These are phyloP conservation scores for Podospora appendiculata DNA, from an alignment of 495 filamentous ascomycete species.

Conservation along the genomic window DNA sequence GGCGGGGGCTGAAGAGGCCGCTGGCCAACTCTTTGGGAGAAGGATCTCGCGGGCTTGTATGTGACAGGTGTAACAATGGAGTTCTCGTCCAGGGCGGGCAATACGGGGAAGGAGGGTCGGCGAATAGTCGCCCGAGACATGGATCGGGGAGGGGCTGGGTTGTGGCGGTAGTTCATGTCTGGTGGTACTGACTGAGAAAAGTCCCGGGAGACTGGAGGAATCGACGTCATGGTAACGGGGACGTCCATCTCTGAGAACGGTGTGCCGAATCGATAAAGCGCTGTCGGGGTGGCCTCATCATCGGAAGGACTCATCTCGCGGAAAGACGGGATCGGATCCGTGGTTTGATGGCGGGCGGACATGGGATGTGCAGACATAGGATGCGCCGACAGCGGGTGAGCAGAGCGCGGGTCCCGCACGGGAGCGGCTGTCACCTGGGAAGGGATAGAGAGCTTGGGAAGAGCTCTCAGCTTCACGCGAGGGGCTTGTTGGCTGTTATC, in stretches of 20 bases:
- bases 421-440: constrained; percentile 7
- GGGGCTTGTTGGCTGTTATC: constrained; percentile 14
- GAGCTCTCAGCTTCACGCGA: constrained; percentile 42
- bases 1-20: constrained; percentile 36
- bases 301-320: constrained; percentile 45
- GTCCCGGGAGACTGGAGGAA: constrained; percentile 63
- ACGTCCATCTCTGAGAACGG: constrained; percentile 86
- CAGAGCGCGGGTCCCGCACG: constrained; percentile 10
- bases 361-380: constrained; percentile 13
- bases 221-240: constrained; percentile 67
- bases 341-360: constrained; percentile 21
- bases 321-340: constrained; percentile 32
- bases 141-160: constrained; percentile 33
- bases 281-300: constrained; percentile 42
- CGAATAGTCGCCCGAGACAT: constrained; percentile 49
- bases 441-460: constrained; percentile 54
- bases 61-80: constrained; percentile 21
- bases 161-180: constrained; percentile 68
- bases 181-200: constrained; percentile 85
- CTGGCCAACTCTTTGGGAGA: constrained; percentile 25
- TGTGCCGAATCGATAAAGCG: constrained; percentile 64
- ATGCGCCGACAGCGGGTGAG: constrained; percentile 12
- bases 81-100: constrained; percentile 51
- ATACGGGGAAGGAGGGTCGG: constrained; percentile 47
- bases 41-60: constrained; percentile 17